These are phyloP conservation scores for Conringia planisiliqua DNA, from an alignment of 345 rosid genomes.

Conservation along the genomic window DNA sequence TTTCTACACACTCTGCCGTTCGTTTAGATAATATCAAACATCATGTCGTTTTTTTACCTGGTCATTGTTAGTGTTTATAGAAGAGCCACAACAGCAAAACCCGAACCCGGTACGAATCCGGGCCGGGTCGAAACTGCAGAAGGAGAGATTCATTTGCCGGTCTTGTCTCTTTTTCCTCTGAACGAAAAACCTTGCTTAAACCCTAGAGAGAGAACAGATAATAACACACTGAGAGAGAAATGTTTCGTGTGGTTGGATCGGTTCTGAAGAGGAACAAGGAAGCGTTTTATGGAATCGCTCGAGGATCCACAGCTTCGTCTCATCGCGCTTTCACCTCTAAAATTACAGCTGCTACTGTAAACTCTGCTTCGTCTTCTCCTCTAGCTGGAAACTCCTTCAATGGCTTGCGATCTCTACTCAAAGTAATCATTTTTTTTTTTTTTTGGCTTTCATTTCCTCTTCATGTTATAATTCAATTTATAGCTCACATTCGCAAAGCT, in stretches of 20 bases:
- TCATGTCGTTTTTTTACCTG: neutral
- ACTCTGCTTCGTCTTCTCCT: constrained; percentile 34
- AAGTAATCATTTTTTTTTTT: constrained; percentile 18
- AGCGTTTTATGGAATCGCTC: constrained; percentile 23
- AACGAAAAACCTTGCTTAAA: constrained; percentile 34
- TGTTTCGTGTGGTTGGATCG: constrained; percentile 54
- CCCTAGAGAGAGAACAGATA: constrained; percentile 1
- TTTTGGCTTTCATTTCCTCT: neutral
- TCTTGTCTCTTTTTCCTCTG: neutral
- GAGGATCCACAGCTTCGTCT: constrained; percentile 31
- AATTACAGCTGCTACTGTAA: constrained; percentile 22
- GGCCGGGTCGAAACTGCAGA: constrained; percentile 21
- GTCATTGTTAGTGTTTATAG: constrained; percentile 13
- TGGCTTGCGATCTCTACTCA: constrained; percentile 47
- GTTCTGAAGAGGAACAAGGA: constrained; percentile 53
- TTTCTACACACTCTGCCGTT: constrained; percentile 6
- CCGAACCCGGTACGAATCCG: constrained; percentile 5
- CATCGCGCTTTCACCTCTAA: constrained; percentile 32
- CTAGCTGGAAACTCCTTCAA: constrained; percentile 34
- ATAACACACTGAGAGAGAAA: constrained; percentile 1
- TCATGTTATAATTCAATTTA: neutral
- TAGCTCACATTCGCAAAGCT: neutral
- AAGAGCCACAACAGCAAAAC: constrained; percentile 29
- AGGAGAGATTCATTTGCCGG: neutral
- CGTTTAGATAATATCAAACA: neutral